These are phyloP conservation scores for Russula compacta DNA, from an alignment of 768 basidiomycete species.

Conservation along the genomic window DNA sequence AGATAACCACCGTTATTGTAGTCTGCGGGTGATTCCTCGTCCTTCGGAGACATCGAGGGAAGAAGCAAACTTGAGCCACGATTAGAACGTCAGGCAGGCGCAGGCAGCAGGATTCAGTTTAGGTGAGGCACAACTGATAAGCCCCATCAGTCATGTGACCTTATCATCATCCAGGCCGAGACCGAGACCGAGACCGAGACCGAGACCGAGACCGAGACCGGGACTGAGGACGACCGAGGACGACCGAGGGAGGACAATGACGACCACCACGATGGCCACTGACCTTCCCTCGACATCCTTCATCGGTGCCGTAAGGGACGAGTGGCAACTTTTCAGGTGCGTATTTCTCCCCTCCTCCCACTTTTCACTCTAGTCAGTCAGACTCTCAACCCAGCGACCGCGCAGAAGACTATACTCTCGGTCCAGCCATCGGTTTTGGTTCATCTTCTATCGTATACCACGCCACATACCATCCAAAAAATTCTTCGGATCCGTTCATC, in stretches of 20 bases:
- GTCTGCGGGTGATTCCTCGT: constrained; percentile 77
- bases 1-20: constrained; percentile 80
- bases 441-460: constrained; percentile 87
- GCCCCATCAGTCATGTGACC: background rate
- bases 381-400: constrained; percentile 41
- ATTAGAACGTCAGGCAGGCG: constrained; percentile 26
- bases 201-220: too few relatives aligned
- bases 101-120: constrained; percentile 41
- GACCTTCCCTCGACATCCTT: constrained; percentile 28
- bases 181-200: too few relatives aligned
- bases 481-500: constrained; percentile 29
- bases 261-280: background rate
- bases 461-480: constrained; percentile 49
- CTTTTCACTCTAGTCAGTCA: background rate
- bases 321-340: constrained; percentile 76
- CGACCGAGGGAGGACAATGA: too few relatives aligned
- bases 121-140: constrained; percentile 9
- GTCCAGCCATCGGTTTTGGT: constrained; percentile 78
- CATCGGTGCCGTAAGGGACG: constrained; percentile 76
- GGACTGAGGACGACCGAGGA: too few relatives aligned
- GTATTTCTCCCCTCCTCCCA: constrained; percentile 4
- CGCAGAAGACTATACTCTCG: constrained; percentile 63
- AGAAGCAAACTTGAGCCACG: constrained; percentile 33
- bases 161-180: background rate
- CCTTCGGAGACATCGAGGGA: constrained; percentile 54